Conservation (phyloP, 2,329 filamentous ascomycete genomes). For the Alternaria gaisen region DNA sequence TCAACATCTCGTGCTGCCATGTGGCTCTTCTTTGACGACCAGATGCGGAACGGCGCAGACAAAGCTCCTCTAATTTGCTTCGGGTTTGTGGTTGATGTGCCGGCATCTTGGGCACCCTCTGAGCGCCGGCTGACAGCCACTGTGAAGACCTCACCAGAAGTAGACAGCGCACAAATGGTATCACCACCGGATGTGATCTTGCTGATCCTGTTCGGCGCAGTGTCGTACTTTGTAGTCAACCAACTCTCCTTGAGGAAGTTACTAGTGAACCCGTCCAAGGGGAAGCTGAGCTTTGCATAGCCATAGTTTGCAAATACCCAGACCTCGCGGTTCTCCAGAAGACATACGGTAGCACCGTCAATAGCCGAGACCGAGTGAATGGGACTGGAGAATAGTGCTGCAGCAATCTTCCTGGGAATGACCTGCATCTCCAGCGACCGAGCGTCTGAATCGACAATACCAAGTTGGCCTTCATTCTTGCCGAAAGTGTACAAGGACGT, state of each 20-base stretch:
- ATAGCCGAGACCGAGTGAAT: slow-evolving; percentile 88
- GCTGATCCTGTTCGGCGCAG: slow-evolving; percentile 71
- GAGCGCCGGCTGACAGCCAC: slow-evolving; percentile 75
- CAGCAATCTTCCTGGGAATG: slow-evolving; percentile 85
- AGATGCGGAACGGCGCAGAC: slow-evolving; percentile 80
- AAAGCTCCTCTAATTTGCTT: slow-evolving; percentile 86
- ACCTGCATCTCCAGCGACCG: slow-evolving; percentile 86
- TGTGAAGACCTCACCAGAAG: slow-evolving; percentile 86
- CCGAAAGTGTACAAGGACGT: slow-evolving; percentile 91
- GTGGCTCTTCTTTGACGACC: slow-evolving; percentile 85
- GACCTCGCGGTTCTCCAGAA: slow-evolving; percentile 87
- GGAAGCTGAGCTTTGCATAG: slow-evolving; percentile 89
- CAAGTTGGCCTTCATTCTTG: slow-evolving; percentile 92
- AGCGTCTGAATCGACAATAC: slow-evolving; percentile 93
- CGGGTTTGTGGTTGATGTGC: slow-evolving; percentile 87
- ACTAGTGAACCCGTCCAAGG: slow-evolving; percentile 76
- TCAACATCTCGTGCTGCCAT: slow-evolving; percentile 87
- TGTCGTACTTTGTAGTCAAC: slow-evolving; percentile 71
- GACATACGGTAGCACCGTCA: slow-evolving; percentile 84
- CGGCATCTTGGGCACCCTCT: slow-evolving; percentile 65
- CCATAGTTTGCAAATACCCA: slow-evolving; percentile 96
- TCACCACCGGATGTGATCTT: slow-evolving; percentile 87
- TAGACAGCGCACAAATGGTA: slow-evolving; percentile 88
- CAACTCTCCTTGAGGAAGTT: slow-evolving; percentile 73
- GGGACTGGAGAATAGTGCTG: slow-evolving; percentile 75